Base-by-base conservation (phyloP, 225 moss, liverwort and hornwort genomes). In the Rhytidiadelphus loreus region DNA sequence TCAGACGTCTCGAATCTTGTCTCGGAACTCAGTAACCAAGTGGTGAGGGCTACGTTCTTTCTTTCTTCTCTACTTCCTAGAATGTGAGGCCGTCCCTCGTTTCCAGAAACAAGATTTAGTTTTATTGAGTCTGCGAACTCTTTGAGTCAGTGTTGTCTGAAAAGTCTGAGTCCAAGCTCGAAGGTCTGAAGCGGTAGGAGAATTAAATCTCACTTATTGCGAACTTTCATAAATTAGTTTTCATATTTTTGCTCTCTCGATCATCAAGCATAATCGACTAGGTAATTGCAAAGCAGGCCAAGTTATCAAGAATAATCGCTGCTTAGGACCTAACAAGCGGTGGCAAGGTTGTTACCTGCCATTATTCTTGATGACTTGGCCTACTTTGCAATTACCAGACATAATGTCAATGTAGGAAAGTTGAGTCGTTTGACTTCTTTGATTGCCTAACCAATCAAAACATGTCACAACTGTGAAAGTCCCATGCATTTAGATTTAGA, bases 21-120 rank as follows among this genome's bases (percentile, higher is more conserved):
- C 83, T 92, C 39, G 72, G 78, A 87, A 77, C 64, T 91, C 75
- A 93, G 90, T 41, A 93, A 92, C 88, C 88, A 89, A 88, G 93
- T 93, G 91, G 93, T 93, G 41, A 87, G 93, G 39, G 73, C 83
- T 55, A 23, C 24, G 20, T 53, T 50, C 63, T 69, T 86, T 82
- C 78, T 35, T 82, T 55, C 39, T n/a, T 78, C 57, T 77, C 39
- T 32, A 55, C 58, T 43, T 89, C 50, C 29, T 60, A 23, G 14
- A 29, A 12, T 86, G 41, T 76, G 79, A 86, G 53, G 30, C 10
- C 23, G 53, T 83, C 44, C 44, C 43, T 44, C 18, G 24, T 71
- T 58, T 77, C 33, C 41, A 80, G 39, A 80, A 33, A 57, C 9
- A 25, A 82, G 78, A 29, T 39, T 46, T 63, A 11, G 32, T 8